phyloP scores from a whole-genome alignment of 495 filamentous ascomycete species.

The Penicillium parvum region DNA sequence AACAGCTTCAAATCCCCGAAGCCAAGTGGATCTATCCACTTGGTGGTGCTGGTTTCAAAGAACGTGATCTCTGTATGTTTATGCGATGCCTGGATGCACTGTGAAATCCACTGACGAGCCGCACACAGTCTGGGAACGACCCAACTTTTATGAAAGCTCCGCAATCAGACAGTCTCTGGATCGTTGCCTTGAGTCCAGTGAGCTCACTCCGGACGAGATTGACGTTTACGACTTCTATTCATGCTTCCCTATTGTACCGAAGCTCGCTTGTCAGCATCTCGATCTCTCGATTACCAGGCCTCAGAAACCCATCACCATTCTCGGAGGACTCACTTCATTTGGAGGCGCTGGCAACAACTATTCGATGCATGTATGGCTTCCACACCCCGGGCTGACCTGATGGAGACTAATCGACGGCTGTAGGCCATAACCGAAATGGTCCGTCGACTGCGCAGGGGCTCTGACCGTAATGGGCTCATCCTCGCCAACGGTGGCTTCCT shows the following conservation, averaged over 20 bases:
- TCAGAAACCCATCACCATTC: conserved; percentile 46
- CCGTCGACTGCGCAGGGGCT: conserved; percentile 38
- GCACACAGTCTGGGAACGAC: conserved; percentile 49
- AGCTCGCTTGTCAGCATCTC: conserved; percentile 51
- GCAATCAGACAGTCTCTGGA: conserved; percentile 50
- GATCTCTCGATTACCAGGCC: conserved; percentile 36
- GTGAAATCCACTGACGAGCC: background rate
- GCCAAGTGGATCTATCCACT: conserved; percentile 52
- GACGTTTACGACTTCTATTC: conserved; percentile 56
- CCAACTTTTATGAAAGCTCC: conserved; percentile 46
- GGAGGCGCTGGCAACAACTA: conserved; percentile 60
- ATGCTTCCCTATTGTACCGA: conserved; percentile 58
- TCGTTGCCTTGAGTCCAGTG: conserved; percentile 32
- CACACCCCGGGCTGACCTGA: background rate
- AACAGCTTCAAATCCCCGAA: conserved; percentile 45
- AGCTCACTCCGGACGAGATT: conserved; percentile 36
- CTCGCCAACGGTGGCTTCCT: conserved; percentile 54
- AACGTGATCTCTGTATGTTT: conserved; percentile 44
- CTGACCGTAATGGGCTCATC: conserved; percentile 41
- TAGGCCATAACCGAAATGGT: conserved; percentile 48
- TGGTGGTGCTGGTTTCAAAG: conserved; percentile 49
- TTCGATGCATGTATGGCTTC: conserved; percentile 48
- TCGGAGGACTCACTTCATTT: conserved; percentile 55
- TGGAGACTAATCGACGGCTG: background rate
- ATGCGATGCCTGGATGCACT: background rate